Evolutionary conservation across 1,284 basidiomycete species (phyloP).

Genomic region (Naganishia albida): DNA sequence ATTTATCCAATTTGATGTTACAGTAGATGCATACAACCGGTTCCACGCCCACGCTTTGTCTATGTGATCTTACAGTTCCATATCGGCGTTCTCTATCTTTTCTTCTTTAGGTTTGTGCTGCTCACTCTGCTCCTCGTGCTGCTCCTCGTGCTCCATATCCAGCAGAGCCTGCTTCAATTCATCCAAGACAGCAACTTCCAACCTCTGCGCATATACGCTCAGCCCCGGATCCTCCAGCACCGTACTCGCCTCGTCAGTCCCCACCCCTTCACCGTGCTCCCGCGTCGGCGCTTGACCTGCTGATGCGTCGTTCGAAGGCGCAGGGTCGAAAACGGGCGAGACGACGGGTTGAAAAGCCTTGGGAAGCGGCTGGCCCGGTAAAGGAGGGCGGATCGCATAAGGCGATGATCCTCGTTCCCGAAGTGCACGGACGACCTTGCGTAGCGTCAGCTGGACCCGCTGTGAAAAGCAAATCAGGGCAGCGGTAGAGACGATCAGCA

Average conservation of each 20-base stretch:
- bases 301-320: neutral
- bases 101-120: neutral
- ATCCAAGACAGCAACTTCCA: slow-evolving; percentile 22
- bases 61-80: no score
- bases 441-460: slow-evolving; percentile 21
- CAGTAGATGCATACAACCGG: slow-evolving; percentile 8
- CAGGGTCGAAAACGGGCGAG: neutral
- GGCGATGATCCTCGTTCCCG: slow-evolving; percentile 22
- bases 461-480: neutral
- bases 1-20: neutral
- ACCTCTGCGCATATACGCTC: slow-evolving; percentile 26
- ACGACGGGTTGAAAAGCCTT: slow-evolving; percentile 4
- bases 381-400: slow-evolving; percentile 27
- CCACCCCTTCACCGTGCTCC: neutral
- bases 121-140: neutral
- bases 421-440: slow-evolving; percentile 24
- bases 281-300: neutral
- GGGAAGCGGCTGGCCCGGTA: slow-evolving; percentile 1
- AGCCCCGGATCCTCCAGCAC: neutral
- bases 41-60: no score
- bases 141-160: slow-evolving; percentile 18
- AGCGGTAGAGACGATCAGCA: no score
- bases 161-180: slow-evolving; percentile 21
- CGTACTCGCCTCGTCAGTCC: neutral
- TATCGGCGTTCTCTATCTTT: no score